Evolutionary conservation across 768 basidiomycete species (phyloP), one percentile per base, ranked within the genome.

Genomic region (Dictyophora rubrovolvata): DNA sequence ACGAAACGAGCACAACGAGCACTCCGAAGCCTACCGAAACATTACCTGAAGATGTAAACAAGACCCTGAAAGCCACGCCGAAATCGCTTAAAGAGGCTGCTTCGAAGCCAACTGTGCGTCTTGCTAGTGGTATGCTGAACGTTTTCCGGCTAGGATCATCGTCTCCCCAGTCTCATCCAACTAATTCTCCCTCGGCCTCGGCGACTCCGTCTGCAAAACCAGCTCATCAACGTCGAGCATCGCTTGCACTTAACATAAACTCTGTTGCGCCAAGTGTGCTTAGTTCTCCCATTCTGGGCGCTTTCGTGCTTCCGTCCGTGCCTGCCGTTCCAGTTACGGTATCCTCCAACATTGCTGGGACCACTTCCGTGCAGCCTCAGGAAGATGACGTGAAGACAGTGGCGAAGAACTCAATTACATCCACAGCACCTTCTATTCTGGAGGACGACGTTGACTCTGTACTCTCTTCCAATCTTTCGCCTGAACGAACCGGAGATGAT

Each of bases 41-140:
- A 14, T 20, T 50, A 21, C 36, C 55, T 33, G 59, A 55, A 21
- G 70, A 72, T 35, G 59, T 54, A n/a, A 57, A 61, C 57, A 60
- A 65, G 16, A 59, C 63, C 12, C 16, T 61, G 60, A 50, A 16
- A 51, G 64, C 22, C 18, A 62, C 54, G 52, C 50, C 42, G 53
- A 59, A 59, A 51, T n/a, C 47, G 48, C 18, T 10, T 17, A 53
- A 53, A 34, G 48, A 34, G 14, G 10, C 7, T 28, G n/a, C 35
- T 17, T 28, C 35, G 9, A 22, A n/a, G 22, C 28, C 57, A 22
- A 59, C 57, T 12, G 54, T 61, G 20, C 56, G 60, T 17, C 48
- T 53, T 28, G 56, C 47, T 4, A 54, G 56, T 54, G 61, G 61
- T n/a, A 53, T 62, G 58, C 59, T 47, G 47, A 63, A 46, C 28